Conservation (phyloP, 306 rosid genomes). For the Hippophae rhamnoides region DNA sequence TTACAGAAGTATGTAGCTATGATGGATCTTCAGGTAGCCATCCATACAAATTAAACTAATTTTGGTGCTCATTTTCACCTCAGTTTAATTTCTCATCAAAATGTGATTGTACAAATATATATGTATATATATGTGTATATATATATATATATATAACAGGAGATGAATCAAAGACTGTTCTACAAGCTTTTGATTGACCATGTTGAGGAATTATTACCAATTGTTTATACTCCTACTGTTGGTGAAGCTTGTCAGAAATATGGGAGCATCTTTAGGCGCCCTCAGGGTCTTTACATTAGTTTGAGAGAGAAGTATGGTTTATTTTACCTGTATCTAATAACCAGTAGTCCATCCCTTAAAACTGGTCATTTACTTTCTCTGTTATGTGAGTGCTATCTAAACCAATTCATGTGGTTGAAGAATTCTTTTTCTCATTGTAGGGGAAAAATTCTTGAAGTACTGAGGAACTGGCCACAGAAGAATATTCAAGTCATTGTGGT, state of each 20-base stretch:
- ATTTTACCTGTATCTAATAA: conserved; percentile 10
- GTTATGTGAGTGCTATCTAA: conserved; percentile 9
- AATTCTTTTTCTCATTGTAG: conserved; percentile 24
- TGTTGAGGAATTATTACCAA: conserved; percentile 92
- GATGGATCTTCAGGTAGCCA: conserved; percentile 94
- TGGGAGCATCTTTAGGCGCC: conserved; percentile 70
- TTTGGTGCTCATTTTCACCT: background rate
- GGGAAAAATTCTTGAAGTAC: conserved; percentile 85
- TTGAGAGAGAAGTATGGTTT: conserved; percentile 80
- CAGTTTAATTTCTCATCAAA: background rate
- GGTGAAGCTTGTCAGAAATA: conserved; percentile 99
- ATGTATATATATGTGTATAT: too few relatives aligned
- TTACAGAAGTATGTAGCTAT: conserved; percentile 82
- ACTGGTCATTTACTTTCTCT: conserved; percentile 6
- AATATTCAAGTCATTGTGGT: conserved; percentile 95
- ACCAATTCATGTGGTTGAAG: conserved; percentile 8
- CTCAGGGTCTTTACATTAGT: conserved; percentile 92
- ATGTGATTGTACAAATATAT: conserved; percentile 6
- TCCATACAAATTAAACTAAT: conserved; percentile 2
- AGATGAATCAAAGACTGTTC: conserved; percentile 73
- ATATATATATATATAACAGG: conserved; percentile 40
- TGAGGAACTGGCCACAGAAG: conserved; percentile 96
- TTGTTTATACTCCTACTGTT: conserved; percentile 93
- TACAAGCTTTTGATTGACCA: conserved; percentile 70
- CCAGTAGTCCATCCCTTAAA: background rate